Evolutionary conservation across 768 basidiomycete genomes (phyloP), one percentile per base, ranked within the genome.

Genomic region (Termitomyces sp.): DNA sequence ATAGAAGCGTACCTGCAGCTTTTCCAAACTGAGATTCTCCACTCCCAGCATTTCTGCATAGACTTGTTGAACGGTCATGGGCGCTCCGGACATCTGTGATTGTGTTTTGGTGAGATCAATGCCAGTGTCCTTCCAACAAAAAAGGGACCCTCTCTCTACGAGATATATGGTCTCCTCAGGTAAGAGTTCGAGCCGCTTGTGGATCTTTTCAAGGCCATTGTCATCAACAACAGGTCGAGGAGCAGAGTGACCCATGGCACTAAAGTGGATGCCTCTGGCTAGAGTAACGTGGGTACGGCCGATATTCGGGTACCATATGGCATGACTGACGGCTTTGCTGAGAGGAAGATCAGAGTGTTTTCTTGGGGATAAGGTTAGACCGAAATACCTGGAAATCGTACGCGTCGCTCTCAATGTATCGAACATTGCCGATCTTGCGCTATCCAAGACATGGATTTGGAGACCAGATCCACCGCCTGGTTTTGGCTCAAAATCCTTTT

Each of bases 131-230:
- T 85, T 88, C 82, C 88, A 94, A 63, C 94, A 94, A 58, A 91
- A 89, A 58, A 98, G 72, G 2, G 88, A 80, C 0, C 97, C 96
- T 40, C 95, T 76, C 70, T 98, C 97, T 42, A 96, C 79, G 31
- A 98, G 81, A 74, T 98, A 98, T 16, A 99, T 78, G 0, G 92
- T 84, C 73, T 99, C 97, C 72, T 99, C 97, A 0, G 97, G 97
- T 2, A 99, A 77, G 0, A 99, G 77, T 64, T 98, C 94, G 16
- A 92, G 73, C 25, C 85, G 74, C 67, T 86, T 91, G 13, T 81
- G 77, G 1, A 72, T 53, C 63, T 82, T 87, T 39, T 69, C 60
- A 23, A 63, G 56, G n/a, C 68, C 67, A 23, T 70, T 65, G 25
- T 74, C 69, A 13, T 63, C 63, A 1, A 67, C n/a, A 10, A 68